Evolutionary conservation across 176 grass and related monocot species (phyloP), one percentile per base, ranked within the genome.

Genomic region (Bothriochloa decipiens): DNA sequence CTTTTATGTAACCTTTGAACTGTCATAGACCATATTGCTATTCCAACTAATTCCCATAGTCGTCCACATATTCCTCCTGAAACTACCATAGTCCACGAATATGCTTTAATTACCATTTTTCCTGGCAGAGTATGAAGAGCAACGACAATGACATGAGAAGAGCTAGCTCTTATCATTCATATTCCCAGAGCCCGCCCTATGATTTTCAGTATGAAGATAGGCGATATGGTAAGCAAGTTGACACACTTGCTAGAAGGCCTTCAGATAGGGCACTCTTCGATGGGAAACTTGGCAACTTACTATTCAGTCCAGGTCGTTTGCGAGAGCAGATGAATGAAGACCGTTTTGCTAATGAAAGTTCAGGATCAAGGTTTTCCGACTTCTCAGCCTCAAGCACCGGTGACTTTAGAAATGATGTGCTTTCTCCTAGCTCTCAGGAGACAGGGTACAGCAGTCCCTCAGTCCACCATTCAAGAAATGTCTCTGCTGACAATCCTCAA

Each of bases 141-240:
- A 91, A 90, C 69, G 87, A 91, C 29, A 68, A 28, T 74, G 89
- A 92, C 11, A 32, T 77, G 63, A 90, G 91, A 86, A 93, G 91
- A 82, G 82, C 96, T 47, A 89, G 68, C 64, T 99, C 96, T 28
- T 99, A 99, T 68, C 96, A 99, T 90, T 99, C 96, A 42, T 99
- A 93, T 79, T 99, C 96, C 66, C 96, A 99, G 88, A 96, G 93
- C 79, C 96, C 96, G 37, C 96, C 96, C 16, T 99, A 99, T 76
- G 96, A 99, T 85, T 87, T 76, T 83, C 96, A 99, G 53, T 99
- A 99, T n/a, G 96, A 99, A 72, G 96, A 98, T 63, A 91, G 96
- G 28, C 89, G 96, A 43, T 96, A 99, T 83, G 93, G 96, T 32
- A 99, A 99, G 63, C 88, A 93, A 84, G 86, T 85, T 70, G 28